A percentile compares a stretch with the other conserved stretches of the same genome.
Evolutionary conservation across 129 eudicot genomes (phyloP).

Genomic region (Flaveria linearis): DNA sequence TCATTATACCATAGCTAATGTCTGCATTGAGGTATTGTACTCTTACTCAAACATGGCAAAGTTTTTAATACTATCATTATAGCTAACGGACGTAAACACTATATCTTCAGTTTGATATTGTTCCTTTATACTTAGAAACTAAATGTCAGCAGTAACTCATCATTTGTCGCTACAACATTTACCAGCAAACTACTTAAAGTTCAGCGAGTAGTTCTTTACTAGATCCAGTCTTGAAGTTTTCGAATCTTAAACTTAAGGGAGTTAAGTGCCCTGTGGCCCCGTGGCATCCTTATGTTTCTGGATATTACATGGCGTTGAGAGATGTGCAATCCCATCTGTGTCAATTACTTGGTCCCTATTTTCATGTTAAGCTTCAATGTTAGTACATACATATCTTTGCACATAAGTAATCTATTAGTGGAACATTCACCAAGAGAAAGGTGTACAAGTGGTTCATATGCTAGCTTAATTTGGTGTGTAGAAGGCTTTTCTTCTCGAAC

Average conservation of each 20-base stretch:
- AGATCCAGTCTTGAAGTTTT: slow-evolving; percentile 3
- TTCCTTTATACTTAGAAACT: neutral
- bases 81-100: neutral
- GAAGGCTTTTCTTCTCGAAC: neutral
- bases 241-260: slow-evolving; percentile 1
- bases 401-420: slow-evolving; percentile 1
- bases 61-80: neutral
- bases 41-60: slow-evolving; percentile 14
- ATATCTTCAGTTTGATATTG: slow-evolving; percentile 3
- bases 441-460: neutral
- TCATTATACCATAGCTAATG: slow-evolving; percentile 68
- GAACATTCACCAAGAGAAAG: slow-evolving; percentile 18
- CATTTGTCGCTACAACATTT: neutral
- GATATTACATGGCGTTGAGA: neutral
- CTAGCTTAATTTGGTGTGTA: neutral
- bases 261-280: neutral
- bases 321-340: neutral
- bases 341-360: neutral
- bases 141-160: slow-evolving; percentile 10
- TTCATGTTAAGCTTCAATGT: neutral
- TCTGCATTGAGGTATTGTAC: slow-evolving; percentile 74
- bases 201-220: slow-evolving; percentile 6
- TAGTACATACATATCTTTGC: neutral
- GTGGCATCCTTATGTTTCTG: neutral
- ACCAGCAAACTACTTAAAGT: neutral